Evolutionary conservation across 805 yeast species (phyloP).

Genomic region (Saturnispora besseyi): DNA sequence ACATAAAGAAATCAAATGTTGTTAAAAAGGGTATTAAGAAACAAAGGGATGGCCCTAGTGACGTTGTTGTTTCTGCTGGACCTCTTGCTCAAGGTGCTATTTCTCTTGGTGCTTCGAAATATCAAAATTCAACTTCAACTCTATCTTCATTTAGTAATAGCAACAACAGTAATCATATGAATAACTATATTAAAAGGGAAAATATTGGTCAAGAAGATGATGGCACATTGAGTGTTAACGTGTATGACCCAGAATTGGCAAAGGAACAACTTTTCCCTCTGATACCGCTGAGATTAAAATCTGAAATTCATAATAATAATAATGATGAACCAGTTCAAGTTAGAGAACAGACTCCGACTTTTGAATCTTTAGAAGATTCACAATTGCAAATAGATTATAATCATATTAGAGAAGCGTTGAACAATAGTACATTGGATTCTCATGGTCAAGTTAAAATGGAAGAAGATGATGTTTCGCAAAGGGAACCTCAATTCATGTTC

Average conservation of each 20-base stretch:
- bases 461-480: constrained; percentile 11
- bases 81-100: constrained; percentile 63
- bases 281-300: background rate
- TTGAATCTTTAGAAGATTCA: background rate
- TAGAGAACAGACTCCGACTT: background rate
- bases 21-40: background rate
- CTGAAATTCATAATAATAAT: background rate
- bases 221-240: background rate
- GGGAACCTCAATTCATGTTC: constrained; percentile 5
- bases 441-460: constrained; percentile 6
- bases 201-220: background rate
- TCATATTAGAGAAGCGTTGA: background rate
- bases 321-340: background rate
- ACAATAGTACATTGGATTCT: background rate
- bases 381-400: constrained; percentile 2
- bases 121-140: constrained; percentile 14
- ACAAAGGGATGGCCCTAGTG: constrained; percentile 16
- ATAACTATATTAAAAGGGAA: background rate
- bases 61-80: constrained; percentile 54
- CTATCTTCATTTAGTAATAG: constrained; percentile 4
- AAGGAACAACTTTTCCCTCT: constrained; percentile 1
- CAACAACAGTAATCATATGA: background rate
- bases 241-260: constrained; percentile 1
- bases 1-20: background rate
- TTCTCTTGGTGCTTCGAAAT: constrained; percentile 28